Evolutionary conservation across 306 rosid genomes (phyloP), one percentile per base, ranked within the genome.

Genomic region (Acacia acuminata): DNA sequence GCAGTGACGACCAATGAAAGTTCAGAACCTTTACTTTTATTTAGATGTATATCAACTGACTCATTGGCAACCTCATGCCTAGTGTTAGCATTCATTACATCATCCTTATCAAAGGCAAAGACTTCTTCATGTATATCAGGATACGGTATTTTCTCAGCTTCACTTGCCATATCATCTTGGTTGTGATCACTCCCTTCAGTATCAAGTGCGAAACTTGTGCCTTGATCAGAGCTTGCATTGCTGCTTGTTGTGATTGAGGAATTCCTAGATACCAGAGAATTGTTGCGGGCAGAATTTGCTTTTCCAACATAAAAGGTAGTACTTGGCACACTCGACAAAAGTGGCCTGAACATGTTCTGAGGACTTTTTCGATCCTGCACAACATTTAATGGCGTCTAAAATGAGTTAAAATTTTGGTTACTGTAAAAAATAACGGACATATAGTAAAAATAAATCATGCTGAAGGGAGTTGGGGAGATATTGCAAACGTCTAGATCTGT

Each of bases 301-400:
- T 88, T 93, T 58, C 94, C 98, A 40, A 19, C 89, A 79, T 88
- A 90, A 76, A 94, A 91, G 71, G 94, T 84, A 48, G 92, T 91
- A 72, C 94, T 94, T 24, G 98, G 98, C 77, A 94, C 98, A 90
- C 98, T 91, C 10, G 98, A 91, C 79, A 94, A 82, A 58, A 94
- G 98, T 27, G 98, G 98, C 87, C 97, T 84, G 85, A 94, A 94
- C 98, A 94, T 93, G 81, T 91, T 91, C 69, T 87, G 97, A 80
- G 97, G 97, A 82, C 79, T 87, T 84, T 90, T 94, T 27, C 90
- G 87, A 87, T 94, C 98, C 98, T 94, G 93, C 88, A 85, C 51
- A 77, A 77, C 44, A 73, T 75, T 75, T 71, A 51, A 76, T 27
- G 44, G 50, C 58, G 66, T 70, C 60, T 61, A 36, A 74, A 53